Base-by-base conservation (phyloP, 306 rosid species). In the Hippophae gyantsensis region DNA sequence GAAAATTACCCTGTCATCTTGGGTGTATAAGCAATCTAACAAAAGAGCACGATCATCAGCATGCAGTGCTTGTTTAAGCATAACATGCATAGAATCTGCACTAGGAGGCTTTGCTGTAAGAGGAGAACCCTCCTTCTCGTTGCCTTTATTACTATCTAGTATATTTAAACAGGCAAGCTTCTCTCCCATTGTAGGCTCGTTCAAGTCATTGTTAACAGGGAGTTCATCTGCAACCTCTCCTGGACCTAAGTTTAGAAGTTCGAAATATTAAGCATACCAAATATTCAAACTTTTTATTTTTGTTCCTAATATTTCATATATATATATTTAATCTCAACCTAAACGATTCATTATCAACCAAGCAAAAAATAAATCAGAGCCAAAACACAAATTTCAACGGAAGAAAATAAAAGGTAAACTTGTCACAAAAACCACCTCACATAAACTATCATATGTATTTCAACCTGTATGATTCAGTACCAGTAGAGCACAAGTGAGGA, bases 161-260 rank as follows among this genome's bases (percentile, higher is more conserved):
- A 84, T 67, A 78, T 71, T 75, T 58, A 86, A 81, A 77, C 61
- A 68, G 7, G 81, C 86, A 65, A 84, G 95, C 66, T 78, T 89
- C 67, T 89, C 95, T 63, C 93, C 95, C 89, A 86, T 86, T 61
- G 89, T 86, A 52, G 86, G 95, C 56, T 86, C 92, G 45, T 58
- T 74, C 54, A 54, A 26, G 69, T 83, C 89, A 70, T 71, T 73
- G 54, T 83, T 76, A 18, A 77, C 67, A 53, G 74, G 76, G 44
- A 74, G 72, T 44, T 69, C 87, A 52, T 82, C 83, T 12, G 73
- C 79, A 44, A 61, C 78, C 72, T 80, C 81, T 42, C 55, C 66
- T 56, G 65, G 51, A 50, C 74, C 79, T 80, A 32, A 32, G 38
- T 32, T 32, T 32, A 32, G 38, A 32, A 32, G 38, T 2, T 32